A percentile compares a stretch with the other conserved stretches of the same genome.
phyloP scores from a whole-genome alignment of 2,329 filamentous ascomycete species.

The Penicillium olsonii region DNA sequence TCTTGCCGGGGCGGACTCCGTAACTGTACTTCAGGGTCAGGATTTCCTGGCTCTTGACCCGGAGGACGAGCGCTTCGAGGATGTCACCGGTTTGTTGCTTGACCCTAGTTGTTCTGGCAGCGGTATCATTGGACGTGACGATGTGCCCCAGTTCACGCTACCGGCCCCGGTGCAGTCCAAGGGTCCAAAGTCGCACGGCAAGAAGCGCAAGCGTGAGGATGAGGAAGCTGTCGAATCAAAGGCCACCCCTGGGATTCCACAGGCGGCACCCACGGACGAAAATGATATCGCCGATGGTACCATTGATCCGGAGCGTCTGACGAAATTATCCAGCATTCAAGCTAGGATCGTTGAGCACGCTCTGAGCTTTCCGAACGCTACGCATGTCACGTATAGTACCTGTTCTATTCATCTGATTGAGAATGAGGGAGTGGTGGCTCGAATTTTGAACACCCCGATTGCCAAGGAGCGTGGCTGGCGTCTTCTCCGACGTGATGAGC shows the following conservation, averaged over 20 bases:
- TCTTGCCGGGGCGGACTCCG: conserved; percentile 69
- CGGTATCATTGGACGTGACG: conserved; percentile 87
- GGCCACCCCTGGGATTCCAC: conserved; percentile 2
- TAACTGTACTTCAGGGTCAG: conserved; percentile 69
- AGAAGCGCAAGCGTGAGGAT: conserved; percentile 47
- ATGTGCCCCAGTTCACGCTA: conserved; percentile 68
- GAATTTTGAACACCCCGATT: conserved; percentile 67
- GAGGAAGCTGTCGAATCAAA: conserved; percentile 12
- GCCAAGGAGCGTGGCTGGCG: conserved; percentile 73
- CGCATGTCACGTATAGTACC: conserved; percentile 84
- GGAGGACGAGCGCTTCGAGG: conserved; percentile 57
- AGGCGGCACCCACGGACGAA: conserved; percentile 34
- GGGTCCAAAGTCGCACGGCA: conserved; percentile 25
- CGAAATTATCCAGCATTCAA: conserved; percentile 78
- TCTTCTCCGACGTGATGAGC: conserved; percentile 69
- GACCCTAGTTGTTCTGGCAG: conserved; percentile 96
- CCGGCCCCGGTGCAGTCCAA: conserved; percentile 39
- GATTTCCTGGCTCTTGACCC: conserved; percentile 83
- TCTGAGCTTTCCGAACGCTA: conserved; percentile 74
- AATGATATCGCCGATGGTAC: conserved; percentile 41
- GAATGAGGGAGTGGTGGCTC: conserved; percentile 81
- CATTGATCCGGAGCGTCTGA: conserved; percentile 65
- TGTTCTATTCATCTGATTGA: conserved; percentile 86
- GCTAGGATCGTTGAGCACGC: conserved; percentile 80
- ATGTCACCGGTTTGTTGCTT: conserved; percentile 80